phyloP scores from a whole-genome alignment of 345 rosid genomes.

The Aquilaria malaccensis region DNA sequence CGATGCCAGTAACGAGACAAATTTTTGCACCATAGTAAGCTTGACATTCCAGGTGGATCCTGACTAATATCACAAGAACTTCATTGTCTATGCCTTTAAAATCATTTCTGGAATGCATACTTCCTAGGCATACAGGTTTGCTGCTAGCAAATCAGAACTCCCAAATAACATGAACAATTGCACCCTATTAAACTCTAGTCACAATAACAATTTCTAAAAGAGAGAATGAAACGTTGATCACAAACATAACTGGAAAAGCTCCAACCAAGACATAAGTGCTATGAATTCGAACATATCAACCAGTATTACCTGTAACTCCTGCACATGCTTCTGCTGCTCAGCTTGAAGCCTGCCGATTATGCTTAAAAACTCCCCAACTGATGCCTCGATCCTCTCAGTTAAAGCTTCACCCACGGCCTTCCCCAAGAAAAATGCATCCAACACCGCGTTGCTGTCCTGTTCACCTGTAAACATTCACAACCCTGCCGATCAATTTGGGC shows the following conservation, averaged over 20 bases:
- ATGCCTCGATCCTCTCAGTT: constrained; percentile 72
- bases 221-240: background rate
- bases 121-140: too few relatives aligned
- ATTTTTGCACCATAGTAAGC: too few relatives aligned
- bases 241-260: background rate
- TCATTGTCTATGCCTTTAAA: too few relatives aligned
- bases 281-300: background rate
- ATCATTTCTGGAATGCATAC: too few relatives aligned
- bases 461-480: constrained; percentile 38
- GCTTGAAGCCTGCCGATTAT: constrained; percentile 68
- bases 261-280: background rate
- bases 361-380: constrained; percentile 78
- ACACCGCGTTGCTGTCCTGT: constrained; percentile 45
- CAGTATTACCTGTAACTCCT: constrained; percentile 49
- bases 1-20: too few relatives aligned
- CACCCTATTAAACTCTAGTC: background rate
- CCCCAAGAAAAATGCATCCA: constrained; percentile 95
- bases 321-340: constrained; percentile 89
- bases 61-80: too few relatives aligned
- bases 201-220: background rate
- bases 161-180: background rate
- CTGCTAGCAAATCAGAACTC: too few relatives aligned
- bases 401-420: constrained; percentile 88
- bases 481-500: too few relatives aligned
- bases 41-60: too few relatives aligned